phyloP scores from a whole-genome alignment of 345 rosid genomes.

The Streptanthus diversifolius region DNA sequence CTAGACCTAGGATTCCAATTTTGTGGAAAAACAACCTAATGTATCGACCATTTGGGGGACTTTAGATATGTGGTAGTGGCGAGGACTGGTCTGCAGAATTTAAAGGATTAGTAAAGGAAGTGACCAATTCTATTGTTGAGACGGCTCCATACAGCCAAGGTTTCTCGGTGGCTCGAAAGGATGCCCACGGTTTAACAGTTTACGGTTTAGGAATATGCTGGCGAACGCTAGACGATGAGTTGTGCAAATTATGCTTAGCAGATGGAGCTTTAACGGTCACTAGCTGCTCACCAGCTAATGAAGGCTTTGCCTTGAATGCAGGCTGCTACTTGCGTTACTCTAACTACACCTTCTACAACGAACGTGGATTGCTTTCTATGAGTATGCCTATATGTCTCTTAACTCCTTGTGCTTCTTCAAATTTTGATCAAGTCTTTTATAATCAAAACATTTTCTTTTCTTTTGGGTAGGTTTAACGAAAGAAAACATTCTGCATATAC shows the following conservation, averaged over 20 bases:
- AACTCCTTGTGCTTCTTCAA: neutral
- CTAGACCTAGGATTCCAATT: neutral
- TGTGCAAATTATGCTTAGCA: slow-evolving; percentile 39
- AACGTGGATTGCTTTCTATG: slow-evolving; percentile 19
- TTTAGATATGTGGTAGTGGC: slow-evolving; percentile 39
- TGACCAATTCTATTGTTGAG: slow-evolving; percentile 10
- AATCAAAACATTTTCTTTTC: neutral
- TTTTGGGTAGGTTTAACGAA: slow-evolving; percentile 16
- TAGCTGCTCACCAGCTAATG: slow-evolving; percentile 40
- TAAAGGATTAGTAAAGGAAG: slow-evolving; percentile 30
- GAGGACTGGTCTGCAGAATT: slow-evolving; percentile 2
- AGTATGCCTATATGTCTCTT: slow-evolving; percentile 7
- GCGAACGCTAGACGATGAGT: slow-evolving; percentile 36
- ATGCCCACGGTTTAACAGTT: neutral
- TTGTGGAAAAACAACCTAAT: neutral
- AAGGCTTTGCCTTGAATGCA: slow-evolving; percentile 46
- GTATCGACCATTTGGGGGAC: neutral
- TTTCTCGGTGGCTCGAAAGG: slow-evolving; percentile 25
- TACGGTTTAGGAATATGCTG: slow-evolving; percentile 47
- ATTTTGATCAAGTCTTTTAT: neutral
- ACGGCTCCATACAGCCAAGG: slow-evolving; percentile 37
- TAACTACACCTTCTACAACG: slow-evolving; percentile 32
- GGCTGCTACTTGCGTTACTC: slow-evolving; percentile 56
- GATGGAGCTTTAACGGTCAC: slow-evolving; percentile 34
- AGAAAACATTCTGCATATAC: neutral